Evolutionary conservation across 306 rosid genomes (phyloP).

Genomic region (Citrullus colocynthis): DNA sequence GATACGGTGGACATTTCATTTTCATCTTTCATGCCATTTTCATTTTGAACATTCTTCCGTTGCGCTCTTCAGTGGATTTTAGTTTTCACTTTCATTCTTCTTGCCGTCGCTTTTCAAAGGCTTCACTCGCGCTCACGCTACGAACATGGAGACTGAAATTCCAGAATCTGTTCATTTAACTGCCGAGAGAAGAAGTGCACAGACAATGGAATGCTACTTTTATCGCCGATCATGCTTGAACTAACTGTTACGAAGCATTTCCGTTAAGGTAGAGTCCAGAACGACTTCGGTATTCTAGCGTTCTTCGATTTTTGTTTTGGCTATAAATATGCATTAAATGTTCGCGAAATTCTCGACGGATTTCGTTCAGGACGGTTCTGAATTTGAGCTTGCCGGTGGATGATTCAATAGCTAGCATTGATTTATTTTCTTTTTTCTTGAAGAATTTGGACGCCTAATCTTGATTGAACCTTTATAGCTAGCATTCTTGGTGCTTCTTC

Average conservation of each 20-base stretch:
- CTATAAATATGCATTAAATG: neutral
- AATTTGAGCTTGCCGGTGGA: neutral
- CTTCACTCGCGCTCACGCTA: neutral
- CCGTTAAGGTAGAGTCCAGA: neutral
- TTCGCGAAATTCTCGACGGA: neutral
- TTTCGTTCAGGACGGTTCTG: neutral
- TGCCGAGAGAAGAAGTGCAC: neutral
- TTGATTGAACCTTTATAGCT: neutral
- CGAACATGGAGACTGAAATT: neutral
- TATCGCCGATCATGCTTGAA: neutral
- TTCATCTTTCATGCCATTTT: neutral
- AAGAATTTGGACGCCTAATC: neutral
- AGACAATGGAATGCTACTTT: neutral
- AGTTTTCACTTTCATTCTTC: neutral
- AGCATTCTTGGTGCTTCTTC: neutral
- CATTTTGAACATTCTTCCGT: neutral
- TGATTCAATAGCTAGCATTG: neutral
- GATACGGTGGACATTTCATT: neutral
- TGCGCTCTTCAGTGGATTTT: neutral
- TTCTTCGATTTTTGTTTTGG: neutral
- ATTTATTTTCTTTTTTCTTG: neutral
- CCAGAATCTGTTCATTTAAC: neutral
- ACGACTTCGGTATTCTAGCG: neutral
- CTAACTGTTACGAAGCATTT: neutral
- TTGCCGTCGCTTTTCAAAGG: neutral